These are phyloP conservation scores for Selenicereus undatus DNA, from an alignment of 148 eudicot genomes.

Conservation along the genomic window DNA sequence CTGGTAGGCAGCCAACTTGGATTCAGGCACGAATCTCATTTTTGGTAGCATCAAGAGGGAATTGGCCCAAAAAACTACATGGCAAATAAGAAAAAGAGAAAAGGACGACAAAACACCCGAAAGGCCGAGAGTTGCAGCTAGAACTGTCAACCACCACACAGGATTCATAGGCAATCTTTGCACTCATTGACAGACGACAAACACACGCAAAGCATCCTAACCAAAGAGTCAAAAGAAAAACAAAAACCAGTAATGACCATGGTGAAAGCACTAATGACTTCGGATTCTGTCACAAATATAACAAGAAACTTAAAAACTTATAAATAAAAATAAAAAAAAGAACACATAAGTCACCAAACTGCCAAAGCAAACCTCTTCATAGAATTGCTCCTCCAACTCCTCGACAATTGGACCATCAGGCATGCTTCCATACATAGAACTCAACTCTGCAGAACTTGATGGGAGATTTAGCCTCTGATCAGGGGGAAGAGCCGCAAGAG, in stretches of 20 bases:
- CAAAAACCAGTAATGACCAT: background rate
- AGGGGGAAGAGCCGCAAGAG: conserved; percentile 86
- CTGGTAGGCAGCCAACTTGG: no score
- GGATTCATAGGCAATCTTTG: background rate
- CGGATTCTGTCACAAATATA: background rate
- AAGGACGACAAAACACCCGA: no score
- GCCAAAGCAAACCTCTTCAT: conserved; percentile 66
- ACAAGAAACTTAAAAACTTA: background rate
- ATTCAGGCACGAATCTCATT: no score
- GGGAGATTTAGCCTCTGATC: conserved; percentile 77
- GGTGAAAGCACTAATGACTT: background rate
- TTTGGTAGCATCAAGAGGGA: no score
- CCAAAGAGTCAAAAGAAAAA: background rate
- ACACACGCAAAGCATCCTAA: background rate
- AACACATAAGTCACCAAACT: background rate
- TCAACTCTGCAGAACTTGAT: conserved; percentile 82
- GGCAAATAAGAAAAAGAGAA: background rate
- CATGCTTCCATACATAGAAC: conserved; percentile 79
- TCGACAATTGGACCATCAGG: conserved; percentile 56
- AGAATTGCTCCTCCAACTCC: conserved; percentile 85
- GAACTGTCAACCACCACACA: no score
- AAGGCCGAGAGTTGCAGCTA: no score
- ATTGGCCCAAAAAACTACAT: background rate
- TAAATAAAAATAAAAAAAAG: background rate
- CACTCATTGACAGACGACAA: background rate